Evolutionary conservation across 192 early-diverging fungal genomes (phyloP).

Genomic region (Podila verticillata): DNA sequence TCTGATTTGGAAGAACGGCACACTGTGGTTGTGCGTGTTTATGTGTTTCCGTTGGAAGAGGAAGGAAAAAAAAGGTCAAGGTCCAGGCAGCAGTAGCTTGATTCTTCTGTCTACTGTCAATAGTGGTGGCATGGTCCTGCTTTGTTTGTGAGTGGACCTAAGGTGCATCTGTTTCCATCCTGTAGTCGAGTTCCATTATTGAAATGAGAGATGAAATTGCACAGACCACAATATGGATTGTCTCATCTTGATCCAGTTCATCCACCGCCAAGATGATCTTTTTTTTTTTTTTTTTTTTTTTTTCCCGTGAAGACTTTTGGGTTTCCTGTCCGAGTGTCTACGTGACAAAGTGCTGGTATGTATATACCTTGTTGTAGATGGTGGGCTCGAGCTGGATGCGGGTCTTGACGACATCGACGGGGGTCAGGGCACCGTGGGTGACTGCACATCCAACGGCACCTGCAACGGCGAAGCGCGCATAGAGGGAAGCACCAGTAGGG

Average conservation of each 20-base stretch:
- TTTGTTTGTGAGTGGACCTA: too few species aligned
- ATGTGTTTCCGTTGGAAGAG: too few species aligned
- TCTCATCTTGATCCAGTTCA: not conserved
- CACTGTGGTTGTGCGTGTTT: too few species aligned
- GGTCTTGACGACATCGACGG: constrained; percentile 76
- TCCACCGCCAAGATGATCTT: not conserved
- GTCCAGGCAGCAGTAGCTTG: too few species aligned
- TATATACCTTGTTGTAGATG: constrained; percentile 65
- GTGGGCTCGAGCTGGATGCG: constrained; percentile 75
- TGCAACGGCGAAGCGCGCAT: constrained; percentile 63
- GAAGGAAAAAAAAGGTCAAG: too few species aligned
- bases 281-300: not conserved
- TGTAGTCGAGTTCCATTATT: too few species aligned
- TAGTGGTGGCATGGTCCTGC: too few species aligned
- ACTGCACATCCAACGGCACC: constrained; percentile 65
- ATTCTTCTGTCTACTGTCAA: too few species aligned
- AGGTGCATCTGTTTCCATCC: too few species aligned
- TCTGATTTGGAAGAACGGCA: too few species aligned
- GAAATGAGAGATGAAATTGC: not conserved
- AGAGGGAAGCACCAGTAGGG: constrained; percentile 59
- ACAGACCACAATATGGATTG: not conserved
- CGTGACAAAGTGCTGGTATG: not conserved
- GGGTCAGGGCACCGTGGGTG: constrained; percentile 63
- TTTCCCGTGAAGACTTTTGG: not conserved
- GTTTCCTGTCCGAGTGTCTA: not conserved